Conservation (phyloP, 352 stramenopile species). For the Globisporangium cystogenes region DNA sequence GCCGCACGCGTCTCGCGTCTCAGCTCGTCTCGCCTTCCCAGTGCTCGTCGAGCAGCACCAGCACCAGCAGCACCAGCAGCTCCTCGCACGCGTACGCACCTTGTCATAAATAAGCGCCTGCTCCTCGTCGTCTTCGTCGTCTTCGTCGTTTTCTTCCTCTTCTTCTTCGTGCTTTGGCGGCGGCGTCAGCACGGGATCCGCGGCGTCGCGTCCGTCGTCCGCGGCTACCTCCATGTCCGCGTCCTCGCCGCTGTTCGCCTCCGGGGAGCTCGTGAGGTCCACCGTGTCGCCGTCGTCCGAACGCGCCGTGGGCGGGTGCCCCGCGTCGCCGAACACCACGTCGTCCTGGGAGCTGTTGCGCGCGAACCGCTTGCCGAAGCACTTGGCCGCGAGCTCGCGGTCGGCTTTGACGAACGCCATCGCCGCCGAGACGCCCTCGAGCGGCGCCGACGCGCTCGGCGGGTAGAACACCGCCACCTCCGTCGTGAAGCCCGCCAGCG, state of each 20-base stretch:
- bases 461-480: constrained; percentile 35
- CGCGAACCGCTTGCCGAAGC: constrained; percentile 62
- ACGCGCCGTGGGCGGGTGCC: too few relatives aligned
- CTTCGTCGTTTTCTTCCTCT: constrained; percentile 5
- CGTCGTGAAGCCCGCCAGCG: constrained; percentile 25
- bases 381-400: constrained; percentile 41
- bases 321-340: constrained; percentile 22
- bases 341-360: constrained; percentile 39
- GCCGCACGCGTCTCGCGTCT: too few relatives aligned
- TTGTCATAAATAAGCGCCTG: constrained; percentile 76
- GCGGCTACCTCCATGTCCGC: constrained; percentile 2
- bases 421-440: constrained; percentile 49
- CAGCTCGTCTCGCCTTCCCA: too few relatives aligned
- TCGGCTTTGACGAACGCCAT: constrained; percentile 55
- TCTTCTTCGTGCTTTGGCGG: background rate
- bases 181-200: background rate
- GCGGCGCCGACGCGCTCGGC: constrained; percentile 4
- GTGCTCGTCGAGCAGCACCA: too few relatives aligned
- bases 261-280: constrained; percentile 1
- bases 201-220: background rate
- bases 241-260: background rate
- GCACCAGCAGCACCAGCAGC: background rate
- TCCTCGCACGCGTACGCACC: constrained; percentile 25
- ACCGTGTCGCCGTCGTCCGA: constrained; percentile 4
- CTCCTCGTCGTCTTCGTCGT: constrained; percentile 8